Conservation (phyloP, 495 filamentous ascomycete species). For the Penicillium arizonense region DNA sequence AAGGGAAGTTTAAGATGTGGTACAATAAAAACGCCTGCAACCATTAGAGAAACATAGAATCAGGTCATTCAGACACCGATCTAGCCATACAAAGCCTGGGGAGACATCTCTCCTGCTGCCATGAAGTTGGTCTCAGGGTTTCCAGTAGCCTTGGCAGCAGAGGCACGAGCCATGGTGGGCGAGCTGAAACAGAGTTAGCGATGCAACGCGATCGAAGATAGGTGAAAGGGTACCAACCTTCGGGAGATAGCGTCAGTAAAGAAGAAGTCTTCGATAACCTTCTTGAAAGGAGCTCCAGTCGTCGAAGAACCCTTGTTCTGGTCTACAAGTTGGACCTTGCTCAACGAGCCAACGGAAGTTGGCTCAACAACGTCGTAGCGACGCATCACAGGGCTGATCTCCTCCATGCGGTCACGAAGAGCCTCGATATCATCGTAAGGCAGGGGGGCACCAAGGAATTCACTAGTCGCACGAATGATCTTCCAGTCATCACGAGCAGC, state of each 20-base stretch:
- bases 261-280: slow-evolving; percentile 90
- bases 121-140: slow-evolving; percentile 80
- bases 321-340: slow-evolving; percentile 90
- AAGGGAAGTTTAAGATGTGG: slow-evolving; percentile 35
- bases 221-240: slow-evolving; percentile 58
- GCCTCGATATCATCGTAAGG: slow-evolving; percentile 90
- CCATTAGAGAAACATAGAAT: slow-evolving; percentile 37
- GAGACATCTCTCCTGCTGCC: slow-evolving; percentile 68
- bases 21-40: slow-evolving; percentile 48
- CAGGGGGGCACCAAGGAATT: slow-evolving; percentile 83
- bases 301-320: slow-evolving; percentile 84
- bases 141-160: slow-evolving; percentile 70
- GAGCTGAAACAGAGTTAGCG: slow-evolving; percentile 58
- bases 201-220: slow-evolving; percentile 1
- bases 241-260: slow-evolving; percentile 95
- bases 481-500: slow-evolving; percentile 97
- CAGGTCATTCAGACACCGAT: slow-evolving; percentile 15
- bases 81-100: slow-evolving; percentile 47
- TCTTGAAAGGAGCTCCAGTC: slow-evolving; percentile 67
- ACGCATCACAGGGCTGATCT: slow-evolving; percentile 85
- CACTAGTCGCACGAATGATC: slow-evolving; percentile 87
- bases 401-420: slow-evolving; percentile 88
- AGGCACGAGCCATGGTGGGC: slow-evolving; percentile 95
- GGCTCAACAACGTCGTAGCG: slow-evolving; percentile 89
- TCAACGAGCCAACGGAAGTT: slow-evolving; percentile 63